Percentiles rank a stretch among this genome's conserved stretches.
Evolutionary conservation across 352 stramenopile species (phyloP).

Genomic region (Pythium brachiatum): DNA sequence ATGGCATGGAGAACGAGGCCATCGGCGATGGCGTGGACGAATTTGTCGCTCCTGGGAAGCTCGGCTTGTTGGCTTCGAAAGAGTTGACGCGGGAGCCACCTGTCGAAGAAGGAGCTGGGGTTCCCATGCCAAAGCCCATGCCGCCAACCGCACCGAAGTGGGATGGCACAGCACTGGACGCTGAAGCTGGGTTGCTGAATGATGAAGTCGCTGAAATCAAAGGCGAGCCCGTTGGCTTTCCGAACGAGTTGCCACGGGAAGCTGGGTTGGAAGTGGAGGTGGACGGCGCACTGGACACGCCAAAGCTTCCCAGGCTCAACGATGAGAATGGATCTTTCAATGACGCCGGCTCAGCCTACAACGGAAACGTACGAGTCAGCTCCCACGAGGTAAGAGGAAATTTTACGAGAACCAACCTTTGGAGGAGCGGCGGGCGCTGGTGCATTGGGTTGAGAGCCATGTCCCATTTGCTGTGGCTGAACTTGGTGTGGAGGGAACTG

Average conservation of each 20-base stretch:
- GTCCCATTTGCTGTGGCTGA: constrained; percentile 3
- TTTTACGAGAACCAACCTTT: constrained; percentile 32
- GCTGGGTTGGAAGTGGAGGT: constrained; percentile 24
- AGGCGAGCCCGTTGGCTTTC: constrained; percentile 18
- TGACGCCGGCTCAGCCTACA: constrained; percentile 30
- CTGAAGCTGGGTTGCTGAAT: constrained; percentile 16
- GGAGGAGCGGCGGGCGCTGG: constrained; percentile 26
- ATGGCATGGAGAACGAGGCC: constrained; percentile 37
- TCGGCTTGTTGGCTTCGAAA: constrained; percentile 26
- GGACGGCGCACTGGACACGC: constrained; percentile 30
- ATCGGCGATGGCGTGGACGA: constrained; percentile 25
- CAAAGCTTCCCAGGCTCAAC: constrained; percentile 57
- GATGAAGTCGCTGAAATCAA: constrained; percentile 20
- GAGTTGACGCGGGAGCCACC: constrained; percentile 38
- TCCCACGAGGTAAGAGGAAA: neutral
- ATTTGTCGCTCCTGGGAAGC: constrained; percentile 22
- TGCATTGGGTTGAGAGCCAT: constrained; percentile 1
- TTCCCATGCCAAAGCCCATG: constrained; percentile 20
- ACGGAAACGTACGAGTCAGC: neutral
- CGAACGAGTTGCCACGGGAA: constrained; percentile 34
- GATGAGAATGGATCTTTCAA: constrained; percentile 76
- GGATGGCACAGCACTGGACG: constrained; percentile 7
- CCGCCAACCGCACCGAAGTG: constrained; percentile 4
- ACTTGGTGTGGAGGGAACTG: constrained; percentile 28
- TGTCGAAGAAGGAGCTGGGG: constrained; percentile 10